Percentiles rank a stretch among this genome's conserved stretches.
These are phyloP conservation scores for Capsicum chinense DNA, from an alignment of 257 asterid species.

Conservation along the genomic window DNA sequence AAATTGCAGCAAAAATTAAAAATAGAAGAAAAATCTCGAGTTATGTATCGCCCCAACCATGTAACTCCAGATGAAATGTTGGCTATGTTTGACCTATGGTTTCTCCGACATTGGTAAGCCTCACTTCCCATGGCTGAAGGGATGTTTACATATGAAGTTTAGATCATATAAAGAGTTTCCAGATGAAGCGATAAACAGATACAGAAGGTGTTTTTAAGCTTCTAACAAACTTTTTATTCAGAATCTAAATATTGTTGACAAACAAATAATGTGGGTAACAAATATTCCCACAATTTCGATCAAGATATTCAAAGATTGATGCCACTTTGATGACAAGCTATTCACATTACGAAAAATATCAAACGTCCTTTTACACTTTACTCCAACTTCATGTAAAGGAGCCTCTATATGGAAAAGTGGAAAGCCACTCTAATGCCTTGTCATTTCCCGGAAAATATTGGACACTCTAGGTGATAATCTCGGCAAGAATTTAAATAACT, in stretches of 20 bases:
- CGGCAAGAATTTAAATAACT: slow-evolving; percentile 85
- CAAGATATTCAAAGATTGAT: neutral
- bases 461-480: slow-evolving; percentile 77
- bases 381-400: neutral
- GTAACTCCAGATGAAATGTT: neutral
- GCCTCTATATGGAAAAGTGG: slow-evolving; percentile 12
- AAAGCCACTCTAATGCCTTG: slow-evolving; percentile 63
- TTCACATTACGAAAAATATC: slow-evolving; percentile 20
- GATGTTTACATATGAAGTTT: neutral
- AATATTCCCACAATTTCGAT: slow-evolving; percentile 3
- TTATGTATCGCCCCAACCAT: neutral
- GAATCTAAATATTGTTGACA: slow-evolving; percentile 10
- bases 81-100: neutral
- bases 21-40: neutral
- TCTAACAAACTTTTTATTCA: neutral
- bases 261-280: slow-evolving; percentile 15
- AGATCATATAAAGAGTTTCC: neutral
- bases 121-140: neutral
- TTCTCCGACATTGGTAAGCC: slow-evolving; percentile 18
- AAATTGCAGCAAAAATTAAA: neutral
- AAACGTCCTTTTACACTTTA: neutral
- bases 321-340: slow-evolving; percentile 20
- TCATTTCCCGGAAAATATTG: slow-evolving; percentile 79
- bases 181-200: neutral
- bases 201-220: neutral